Percentiles rank a stretch among this genome's conserved stretches.
These are phyloP conservation scores for Candida multigemmis DNA, from an alignment of 805 yeast species.

Conservation along the genomic window DNA sequence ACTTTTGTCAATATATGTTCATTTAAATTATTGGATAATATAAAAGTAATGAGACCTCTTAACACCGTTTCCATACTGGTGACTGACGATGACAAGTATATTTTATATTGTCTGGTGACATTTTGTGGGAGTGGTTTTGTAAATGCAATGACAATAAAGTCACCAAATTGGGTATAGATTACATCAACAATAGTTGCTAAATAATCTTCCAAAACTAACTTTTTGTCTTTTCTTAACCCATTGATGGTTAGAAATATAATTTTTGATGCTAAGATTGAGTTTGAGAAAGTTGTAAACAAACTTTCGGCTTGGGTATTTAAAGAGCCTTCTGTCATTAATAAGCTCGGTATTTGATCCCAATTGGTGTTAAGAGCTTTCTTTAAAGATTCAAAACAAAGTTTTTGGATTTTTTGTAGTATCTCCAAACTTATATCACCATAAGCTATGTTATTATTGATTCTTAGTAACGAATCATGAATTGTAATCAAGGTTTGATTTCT, in stretches of 20 bases:
- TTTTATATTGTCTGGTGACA: not conserved
- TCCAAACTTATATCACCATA: slow-evolving; percentile 8
- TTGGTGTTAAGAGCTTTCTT: slow-evolving; percentile 8
- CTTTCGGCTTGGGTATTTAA: slow-evolving; percentile 1
- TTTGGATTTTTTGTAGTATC: slow-evolving; percentile 11
- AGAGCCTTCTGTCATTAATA: slow-evolving; percentile 2
- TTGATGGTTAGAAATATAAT: slow-evolving; percentile 33
- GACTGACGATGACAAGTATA: not conserved
- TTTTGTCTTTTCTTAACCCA: slow-evolving; percentile 30
- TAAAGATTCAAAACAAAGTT: slow-evolving; percentile 17
- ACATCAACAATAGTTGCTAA: slow-evolving; percentile 31
- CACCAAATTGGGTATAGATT: slow-evolving; percentile 21
- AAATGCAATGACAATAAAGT: slow-evolving; percentile 14
- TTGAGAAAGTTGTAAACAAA: slow-evolving; percentile 8
- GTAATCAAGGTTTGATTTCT: too few species aligned
- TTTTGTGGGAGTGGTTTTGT: slow-evolving; percentile 1
- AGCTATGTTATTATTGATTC: too few species aligned
- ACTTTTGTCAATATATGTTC: slow-evolving; percentile 50
- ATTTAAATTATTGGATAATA: slow-evolving; percentile 12
- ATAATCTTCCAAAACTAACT: slow-evolving; percentile 37
- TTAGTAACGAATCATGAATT: too few species aligned
- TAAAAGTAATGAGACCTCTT: slow-evolving; percentile 4
- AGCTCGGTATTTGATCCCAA: slow-evolving; percentile 9
- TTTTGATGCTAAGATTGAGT: slow-evolving; percentile 22
- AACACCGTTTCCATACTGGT: slow-evolving; percentile 2